Evolutionary conservation across 1,284 basidiomycete genomes (phyloP).

Genomic region (Ustilago hordei): DNA sequence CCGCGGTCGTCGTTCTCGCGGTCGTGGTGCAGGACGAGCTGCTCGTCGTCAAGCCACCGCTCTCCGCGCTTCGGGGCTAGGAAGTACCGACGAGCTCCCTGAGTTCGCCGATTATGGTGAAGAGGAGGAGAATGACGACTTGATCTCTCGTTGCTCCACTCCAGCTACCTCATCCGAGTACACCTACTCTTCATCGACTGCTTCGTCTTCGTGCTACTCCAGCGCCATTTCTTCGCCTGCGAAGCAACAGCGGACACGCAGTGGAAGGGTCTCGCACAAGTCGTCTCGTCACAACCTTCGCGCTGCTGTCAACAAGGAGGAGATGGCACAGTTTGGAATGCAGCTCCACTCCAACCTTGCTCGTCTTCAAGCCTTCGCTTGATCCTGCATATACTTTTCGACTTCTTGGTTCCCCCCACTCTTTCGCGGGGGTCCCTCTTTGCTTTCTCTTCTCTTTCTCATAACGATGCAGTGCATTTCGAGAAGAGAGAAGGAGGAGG

Average conservation of each 20-base stretch:
- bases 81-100: conserved; percentile 26
- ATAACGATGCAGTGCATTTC: no score
- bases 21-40: conserved; percentile 57
- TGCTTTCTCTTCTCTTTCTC: no score
- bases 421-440: no score
- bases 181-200: conserved; percentile 15
- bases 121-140: conserved; percentile 18
- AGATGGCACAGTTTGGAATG: conserved; percentile 9
- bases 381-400: conserved; percentile 8
- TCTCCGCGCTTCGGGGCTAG: conserved; percentile 28
- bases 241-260: conserved; percentile 1
- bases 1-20: conserved; percentile 52
- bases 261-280: neutral
- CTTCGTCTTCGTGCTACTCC: conserved; percentile 18
- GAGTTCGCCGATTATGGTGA: conserved; percentile 15
- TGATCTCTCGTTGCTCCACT: conserved; percentile 32
- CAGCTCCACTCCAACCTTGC: conserved; percentile 3
- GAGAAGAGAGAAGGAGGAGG: no score
- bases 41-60: conserved; percentile 57
- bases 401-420: neutral
- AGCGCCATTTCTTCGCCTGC: conserved; percentile 16
- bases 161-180: conserved; percentile 23
- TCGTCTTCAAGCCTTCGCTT: neutral
- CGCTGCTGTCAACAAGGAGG: neutral
- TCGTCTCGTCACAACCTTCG: conserved; percentile 4